These are phyloP conservation scores for Sesbania bispinosa DNA, from an alignment of 306 rosid genomes.

Conservation along the genomic window DNA sequence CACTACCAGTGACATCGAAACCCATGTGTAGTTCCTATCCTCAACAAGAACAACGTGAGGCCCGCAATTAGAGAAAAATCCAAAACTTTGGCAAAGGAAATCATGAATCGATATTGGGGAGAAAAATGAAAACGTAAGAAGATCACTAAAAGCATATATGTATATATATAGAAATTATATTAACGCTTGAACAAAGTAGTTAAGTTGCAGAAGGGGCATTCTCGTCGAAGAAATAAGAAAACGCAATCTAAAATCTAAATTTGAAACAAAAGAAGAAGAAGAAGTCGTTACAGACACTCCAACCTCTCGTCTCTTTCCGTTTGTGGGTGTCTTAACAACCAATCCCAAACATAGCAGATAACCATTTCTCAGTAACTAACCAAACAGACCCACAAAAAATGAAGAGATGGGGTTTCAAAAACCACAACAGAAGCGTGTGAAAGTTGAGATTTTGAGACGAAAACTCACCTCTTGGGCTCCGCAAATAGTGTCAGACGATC, in stretches of 20 bases:
- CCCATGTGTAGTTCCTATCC: slow-evolving; percentile 21
- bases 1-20: slow-evolving; percentile 34
- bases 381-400: neutral
- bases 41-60: slow-evolving; percentile 27
- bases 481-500: slow-evolving; percentile 36
- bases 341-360: slow-evolving; percentile 2
- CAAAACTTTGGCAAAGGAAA: neutral
- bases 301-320: neutral
- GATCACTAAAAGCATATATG: neutral
- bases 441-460: neutral
- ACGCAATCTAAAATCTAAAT: neutral
- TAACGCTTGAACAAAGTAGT: neutral
- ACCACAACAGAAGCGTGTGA: neutral
- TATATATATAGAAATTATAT: neutral
- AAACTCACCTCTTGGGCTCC: slow-evolving; percentile 47
- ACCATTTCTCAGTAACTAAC: slow-evolving; percentile 29
- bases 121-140: neutral
- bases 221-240: neutral
- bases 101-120: neutral
- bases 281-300: slow-evolving; percentile 23
- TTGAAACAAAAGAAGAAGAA: neutral
- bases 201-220: neutral
- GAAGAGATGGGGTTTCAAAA: neutral
- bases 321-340: neutral
- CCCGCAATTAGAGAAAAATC: slow-evolving; percentile 2